phyloP scores from a whole-genome alignment of 1,284 basidiomycete species.

The Ganoderma sinense region DNA sequence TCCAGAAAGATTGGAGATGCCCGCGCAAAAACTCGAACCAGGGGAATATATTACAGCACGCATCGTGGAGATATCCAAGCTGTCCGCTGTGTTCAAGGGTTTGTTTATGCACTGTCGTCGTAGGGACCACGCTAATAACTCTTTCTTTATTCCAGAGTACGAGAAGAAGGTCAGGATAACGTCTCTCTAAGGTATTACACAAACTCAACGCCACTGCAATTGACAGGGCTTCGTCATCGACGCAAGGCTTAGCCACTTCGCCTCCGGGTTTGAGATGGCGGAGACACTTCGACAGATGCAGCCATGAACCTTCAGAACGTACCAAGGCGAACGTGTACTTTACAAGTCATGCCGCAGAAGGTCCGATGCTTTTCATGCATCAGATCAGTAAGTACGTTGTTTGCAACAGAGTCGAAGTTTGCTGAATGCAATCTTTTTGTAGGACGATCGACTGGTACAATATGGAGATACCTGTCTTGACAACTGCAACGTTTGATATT shows the following conservation, averaged over 20 bases:
- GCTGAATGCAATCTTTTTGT: neutral
- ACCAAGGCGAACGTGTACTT: neutral
- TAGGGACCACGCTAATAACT: neutral
- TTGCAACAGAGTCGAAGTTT: neutral
- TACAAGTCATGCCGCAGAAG: neutral
- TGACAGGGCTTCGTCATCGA: conserved; percentile 78
- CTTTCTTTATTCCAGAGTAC: conserved; percentile 58
- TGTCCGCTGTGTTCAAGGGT: conserved; percentile 75
- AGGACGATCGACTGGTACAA: neutral
- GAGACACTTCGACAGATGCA: conserved; percentile 26
- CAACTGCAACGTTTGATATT: neutral
- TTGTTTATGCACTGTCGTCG: conserved; percentile 4
- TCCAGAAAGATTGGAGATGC: conserved; percentile 63
- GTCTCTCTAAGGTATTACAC: conserved; percentile 14
- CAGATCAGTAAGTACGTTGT: neutral
- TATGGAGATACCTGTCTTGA: neutral
- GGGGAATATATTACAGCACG: conserved; percentile 85
- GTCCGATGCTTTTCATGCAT: neutral
- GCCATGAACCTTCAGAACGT: neutral
- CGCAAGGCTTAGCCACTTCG: conserved; percentile 78
- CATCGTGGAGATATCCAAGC: conserved; percentile 72
- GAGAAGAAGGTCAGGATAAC: conserved; percentile 55
- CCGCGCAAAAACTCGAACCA: conserved; percentile 73
- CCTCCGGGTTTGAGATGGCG: conserved; percentile 71
- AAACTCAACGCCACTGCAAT: conserved; percentile 7